Evolutionary conservation across 768 basidiomycete genomes (phyloP).

Genomic region (Tremella yokohamensis): DNA sequence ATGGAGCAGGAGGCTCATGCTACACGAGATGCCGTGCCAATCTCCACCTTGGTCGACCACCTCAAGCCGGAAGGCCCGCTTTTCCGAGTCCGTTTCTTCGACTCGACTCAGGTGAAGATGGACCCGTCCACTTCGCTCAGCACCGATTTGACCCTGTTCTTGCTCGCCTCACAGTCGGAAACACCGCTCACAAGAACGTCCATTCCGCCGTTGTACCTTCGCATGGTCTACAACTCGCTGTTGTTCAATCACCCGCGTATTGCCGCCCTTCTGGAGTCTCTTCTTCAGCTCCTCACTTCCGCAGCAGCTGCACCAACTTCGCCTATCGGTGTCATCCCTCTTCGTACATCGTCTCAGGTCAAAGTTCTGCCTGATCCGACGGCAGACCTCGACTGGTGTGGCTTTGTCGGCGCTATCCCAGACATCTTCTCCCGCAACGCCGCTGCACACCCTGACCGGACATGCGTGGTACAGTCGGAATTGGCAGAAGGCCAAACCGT

Average conservation of each 20-base stretch:
- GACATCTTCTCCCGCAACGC: conserved; percentile 92
- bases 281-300: conserved; percentile 63
- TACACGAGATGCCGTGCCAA: conserved; percentile 73
- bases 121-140: conserved; percentile 64
- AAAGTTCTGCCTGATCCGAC: conserved; percentile 73
- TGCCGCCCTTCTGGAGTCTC: conserved; percentile 74
- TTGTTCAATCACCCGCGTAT: conserved; percentile 80
- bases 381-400: conserved; percentile 91
- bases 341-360: conserved; percentile 70
- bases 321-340: conserved; percentile 71
- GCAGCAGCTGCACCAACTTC: conserved; percentile 61
- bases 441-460: conserved; percentile 67
- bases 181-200: conserved; percentile 56
- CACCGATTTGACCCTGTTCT: conserved; percentile 88
- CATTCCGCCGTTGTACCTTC: conserved; percentile 70
- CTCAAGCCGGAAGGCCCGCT: conserved; percentile 57
- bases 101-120: conserved; percentile 54
- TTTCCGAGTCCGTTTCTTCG: conserved; percentile 95
- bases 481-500: conserved; percentile 35
- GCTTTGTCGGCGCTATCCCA: conserved; percentile 94
- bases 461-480: conserved; percentile 74
- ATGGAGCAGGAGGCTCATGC: conserved; percentile 80
- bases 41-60: conserved; percentile 68
- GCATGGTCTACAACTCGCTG: conserved; percentile 89
- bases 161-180: conserved; percentile 60